phyloP scores from a whole-genome alignment of 2,329 filamentous ascomycete species.

The Epichloe baconii region DNA sequence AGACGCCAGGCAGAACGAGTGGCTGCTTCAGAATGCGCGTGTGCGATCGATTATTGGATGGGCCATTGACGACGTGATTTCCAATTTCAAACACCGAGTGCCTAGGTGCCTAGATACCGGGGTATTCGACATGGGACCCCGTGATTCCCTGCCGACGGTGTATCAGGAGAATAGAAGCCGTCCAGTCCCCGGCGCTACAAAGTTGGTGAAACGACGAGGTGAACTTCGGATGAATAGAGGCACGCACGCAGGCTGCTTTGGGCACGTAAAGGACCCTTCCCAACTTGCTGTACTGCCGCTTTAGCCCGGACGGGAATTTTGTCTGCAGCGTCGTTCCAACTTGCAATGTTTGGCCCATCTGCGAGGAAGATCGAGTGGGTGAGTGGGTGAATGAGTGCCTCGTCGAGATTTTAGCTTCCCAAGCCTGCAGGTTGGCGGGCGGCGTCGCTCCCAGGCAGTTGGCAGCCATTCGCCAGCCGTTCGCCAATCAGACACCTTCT shows the following conservation, averaged over 20 bases:
- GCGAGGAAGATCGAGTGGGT: too few relatives aligned
- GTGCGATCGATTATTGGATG: not conserved
- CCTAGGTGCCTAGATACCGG: too few relatives aligned
- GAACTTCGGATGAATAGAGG: not conserved
- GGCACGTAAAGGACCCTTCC: too few relatives aligned
- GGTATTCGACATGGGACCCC: not conserved
- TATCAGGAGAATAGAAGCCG: not conserved
- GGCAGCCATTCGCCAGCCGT: not conserved
- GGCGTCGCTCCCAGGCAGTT: not conserved
- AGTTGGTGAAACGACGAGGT: not conserved
- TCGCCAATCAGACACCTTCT: not conserved
- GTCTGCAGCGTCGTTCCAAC: too few relatives aligned
- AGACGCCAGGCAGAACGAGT: not conserved
- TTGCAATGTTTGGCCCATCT: too few relatives aligned
- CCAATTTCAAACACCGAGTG: too few relatives aligned
- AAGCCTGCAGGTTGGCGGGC: conserved; percentile 1
- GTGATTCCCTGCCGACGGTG: not conserved
- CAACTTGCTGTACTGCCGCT: too few relatives aligned
- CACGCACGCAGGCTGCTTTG: too few relatives aligned
- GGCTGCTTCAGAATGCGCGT: not conserved
- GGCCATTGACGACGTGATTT: too few relatives aligned
- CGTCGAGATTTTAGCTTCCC: not conserved
- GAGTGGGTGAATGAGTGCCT: too few relatives aligned
- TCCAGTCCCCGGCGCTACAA: not conserved
- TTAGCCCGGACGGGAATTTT: too few relatives aligned